Conservation (phyloP, 352 stramenopile species). For the Globisporangium acanthophoron region DNA sequence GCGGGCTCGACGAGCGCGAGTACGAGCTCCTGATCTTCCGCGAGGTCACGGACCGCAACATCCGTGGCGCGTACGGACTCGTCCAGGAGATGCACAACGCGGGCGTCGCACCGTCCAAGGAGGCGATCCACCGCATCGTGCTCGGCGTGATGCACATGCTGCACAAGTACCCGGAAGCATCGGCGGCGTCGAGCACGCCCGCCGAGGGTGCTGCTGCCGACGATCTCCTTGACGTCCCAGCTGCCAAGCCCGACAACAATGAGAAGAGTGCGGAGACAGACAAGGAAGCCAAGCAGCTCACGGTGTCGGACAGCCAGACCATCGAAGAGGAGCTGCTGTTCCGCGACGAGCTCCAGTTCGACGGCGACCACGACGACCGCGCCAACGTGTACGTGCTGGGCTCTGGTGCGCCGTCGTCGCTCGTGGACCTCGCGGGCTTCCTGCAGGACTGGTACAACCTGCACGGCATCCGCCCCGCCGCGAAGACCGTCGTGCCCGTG, state of each 20-base stretch:
- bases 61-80: conserved; percentile 46
- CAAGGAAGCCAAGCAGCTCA: conserved; percentile 23
- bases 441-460: conserved; percentile 87
- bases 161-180: conserved; percentile 12
- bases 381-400: conserved; percentile 22
- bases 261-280: conserved; percentile 9
- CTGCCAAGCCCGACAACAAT: conserved; percentile 1
- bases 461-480: conserved; percentile 52
- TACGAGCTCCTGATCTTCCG: conserved; percentile 74
- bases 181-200: too few relatives aligned
- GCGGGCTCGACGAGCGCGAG: conserved; percentile 29
- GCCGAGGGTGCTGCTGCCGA: not conserved
- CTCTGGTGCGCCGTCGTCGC: conserved; percentile 29
- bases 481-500: conserved; percentile 74
- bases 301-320: conserved; percentile 27
- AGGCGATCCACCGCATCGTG: conserved; percentile 72
- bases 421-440: conserved; percentile 65
- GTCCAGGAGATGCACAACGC: conserved; percentile 83
- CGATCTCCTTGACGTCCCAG: not conserved
- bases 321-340: conserved; percentile 46
- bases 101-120: conserved; percentile 48
- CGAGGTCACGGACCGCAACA: conserved; percentile 37
- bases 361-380: conserved; percentile 29
- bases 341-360: conserved; percentile 27
- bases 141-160: conserved; percentile 49